These are phyloP conservation scores for Ogataea neopini DNA, from an alignment of 805 yeast genomes.

Conservation along the genomic window DNA sequence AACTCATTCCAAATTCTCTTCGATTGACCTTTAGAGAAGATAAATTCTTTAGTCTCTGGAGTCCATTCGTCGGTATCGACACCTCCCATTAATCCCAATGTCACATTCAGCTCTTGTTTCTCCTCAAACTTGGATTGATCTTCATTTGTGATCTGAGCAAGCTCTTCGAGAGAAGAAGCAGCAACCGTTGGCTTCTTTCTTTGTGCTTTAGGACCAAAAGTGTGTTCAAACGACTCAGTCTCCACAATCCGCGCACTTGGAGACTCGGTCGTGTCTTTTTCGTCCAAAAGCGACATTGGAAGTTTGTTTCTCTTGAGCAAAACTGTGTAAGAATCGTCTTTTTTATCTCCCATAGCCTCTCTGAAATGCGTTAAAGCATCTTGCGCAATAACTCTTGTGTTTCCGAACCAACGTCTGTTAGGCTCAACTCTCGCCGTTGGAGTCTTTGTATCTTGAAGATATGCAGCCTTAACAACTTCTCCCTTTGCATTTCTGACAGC, in stretches of 20 bases:
- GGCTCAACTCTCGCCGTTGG: constrained; percentile 96
- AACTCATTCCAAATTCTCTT: constrained; percentile 98
- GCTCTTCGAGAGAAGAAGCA: constrained; percentile 78
- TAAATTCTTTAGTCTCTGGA: constrained; percentile 90
- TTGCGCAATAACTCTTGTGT: constrained; percentile 95
- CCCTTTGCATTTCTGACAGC: constrained; percentile 87
- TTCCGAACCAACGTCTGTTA: constrained; percentile 96
- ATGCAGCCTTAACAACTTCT: constrained; percentile 84
- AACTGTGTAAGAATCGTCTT: constrained; percentile 82
- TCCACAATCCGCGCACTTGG: constrained; percentile 83
- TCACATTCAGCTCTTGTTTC: constrained; percentile 70
- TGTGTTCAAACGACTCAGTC: constrained; percentile 75
- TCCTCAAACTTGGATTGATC: constrained; percentile 68
- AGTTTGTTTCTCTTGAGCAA: constrained; percentile 83
- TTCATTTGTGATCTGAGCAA: constrained; percentile 57
- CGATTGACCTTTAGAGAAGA: constrained; percentile 95
- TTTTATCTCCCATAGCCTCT: constrained; percentile 86
- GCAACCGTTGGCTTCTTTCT: constrained; percentile 82
- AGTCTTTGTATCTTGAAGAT: constrained; percentile 79
- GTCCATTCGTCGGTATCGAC: constrained; percentile 77
- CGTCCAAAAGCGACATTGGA: constrained; percentile 94
- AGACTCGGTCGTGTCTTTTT: constrained; percentile 71
- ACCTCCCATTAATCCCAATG: constrained; percentile 80
- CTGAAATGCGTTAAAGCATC: constrained; percentile 94
- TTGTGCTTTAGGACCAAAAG: constrained; percentile 95